These are phyloP conservation scores for Esteya vermicola DNA, from an alignment of 2,329 filamentous ascomycete species.

Conservation along the genomic window DNA sequence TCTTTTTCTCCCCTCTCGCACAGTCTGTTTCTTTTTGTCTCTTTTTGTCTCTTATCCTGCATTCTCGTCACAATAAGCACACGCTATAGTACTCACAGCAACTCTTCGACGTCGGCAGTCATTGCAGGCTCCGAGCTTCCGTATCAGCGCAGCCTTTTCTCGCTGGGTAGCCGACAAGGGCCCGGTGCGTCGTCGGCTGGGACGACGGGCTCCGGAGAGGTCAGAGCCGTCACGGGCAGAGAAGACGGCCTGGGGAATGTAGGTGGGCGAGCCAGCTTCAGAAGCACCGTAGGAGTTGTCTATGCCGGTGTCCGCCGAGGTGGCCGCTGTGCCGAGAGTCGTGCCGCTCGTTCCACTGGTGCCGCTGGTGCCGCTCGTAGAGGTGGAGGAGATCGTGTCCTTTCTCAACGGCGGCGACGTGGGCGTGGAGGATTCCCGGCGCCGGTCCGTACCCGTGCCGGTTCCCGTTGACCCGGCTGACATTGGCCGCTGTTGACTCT, in stretches of 20 bases:
- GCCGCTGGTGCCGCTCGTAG: constrained; percentile 34
- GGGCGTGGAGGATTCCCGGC: constrained; percentile 13
- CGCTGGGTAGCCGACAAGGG: constrained; percentile 43
- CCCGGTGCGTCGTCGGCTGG: constrained; percentile 43
- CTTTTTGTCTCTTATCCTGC: neutral
- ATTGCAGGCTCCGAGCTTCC: constrained; percentile 42
- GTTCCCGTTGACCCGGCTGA: constrained; percentile 6
- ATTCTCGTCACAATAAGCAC: neutral
- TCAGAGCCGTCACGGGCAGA: constrained; percentile 41
- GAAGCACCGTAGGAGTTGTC: constrained; percentile 34
- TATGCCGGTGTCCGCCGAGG: constrained; percentile 31
- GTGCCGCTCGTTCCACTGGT: constrained; percentile 19
- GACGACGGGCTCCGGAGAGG: constrained; percentile 35
- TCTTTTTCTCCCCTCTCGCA: no score
- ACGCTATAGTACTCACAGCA: constrained; percentile 32
- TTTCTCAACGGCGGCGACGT: constrained; percentile 24
- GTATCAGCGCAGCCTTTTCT: constrained; percentile 43
- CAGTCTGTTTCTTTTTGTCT: neutral
- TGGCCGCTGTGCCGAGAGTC: constrained; percentile 4
- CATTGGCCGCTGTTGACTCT: constrained; percentile 11
- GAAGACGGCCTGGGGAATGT: constrained; percentile 35
- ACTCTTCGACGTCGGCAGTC: constrained; percentile 43
- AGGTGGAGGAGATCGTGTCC: constrained; percentile 38
- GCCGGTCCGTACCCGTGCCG: constrained; percentile 5
- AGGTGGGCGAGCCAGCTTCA: constrained; percentile 32